phyloP scores from a whole-genome alignment of 2,329 filamentous ascomycete genomes.

The Chlorencoelia australis region DNA sequence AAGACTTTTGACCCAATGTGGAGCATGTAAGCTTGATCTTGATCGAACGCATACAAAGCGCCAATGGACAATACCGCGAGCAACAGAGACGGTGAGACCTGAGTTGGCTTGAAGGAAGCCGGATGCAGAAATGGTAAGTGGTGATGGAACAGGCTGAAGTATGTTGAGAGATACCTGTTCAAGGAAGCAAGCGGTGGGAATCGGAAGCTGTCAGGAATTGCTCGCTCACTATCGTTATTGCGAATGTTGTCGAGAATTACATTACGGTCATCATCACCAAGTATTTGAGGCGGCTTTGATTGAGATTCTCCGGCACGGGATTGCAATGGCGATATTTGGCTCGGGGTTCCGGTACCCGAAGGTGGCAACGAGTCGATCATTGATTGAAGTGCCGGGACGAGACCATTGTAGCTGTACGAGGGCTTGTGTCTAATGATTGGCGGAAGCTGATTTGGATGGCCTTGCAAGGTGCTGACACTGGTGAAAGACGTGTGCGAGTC shows the following conservation, averaged over 20 bases:
- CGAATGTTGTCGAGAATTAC: conserved; percentile 80
- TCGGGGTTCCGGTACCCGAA: conserved; percentile 59
- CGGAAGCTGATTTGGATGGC: conserved; percentile 53
- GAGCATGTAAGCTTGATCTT: conserved; percentile 92
- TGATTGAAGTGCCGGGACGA: conserved; percentile 58
- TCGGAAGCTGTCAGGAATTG: conserved; percentile 81
- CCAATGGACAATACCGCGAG: conserved; percentile 90
- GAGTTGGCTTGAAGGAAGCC: conserved; percentile 74
- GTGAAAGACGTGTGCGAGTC: conserved; percentile 57
- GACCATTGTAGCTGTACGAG: conserved; percentile 44
- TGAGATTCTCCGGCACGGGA: conserved; percentile 43
- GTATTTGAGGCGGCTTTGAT: conserved; percentile 67
- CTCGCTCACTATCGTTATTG: conserved; percentile 67
- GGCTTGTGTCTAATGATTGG: conserved; percentile 55
- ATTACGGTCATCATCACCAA: conserved; percentile 75
- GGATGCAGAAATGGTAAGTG: conserved; percentile 94
- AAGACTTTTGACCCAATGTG: conserved; percentile 97
- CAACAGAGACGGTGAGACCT: conserved; percentile 71
- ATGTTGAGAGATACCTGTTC: conserved; percentile 89
- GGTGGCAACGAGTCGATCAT: conserved; percentile 63
- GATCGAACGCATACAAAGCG: conserved; percentile 91
- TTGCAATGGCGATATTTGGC: conserved; percentile 62
- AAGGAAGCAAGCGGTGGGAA: conserved; percentile 70
- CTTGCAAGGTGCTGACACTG: conserved; percentile 44
- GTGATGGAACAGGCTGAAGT: conserved; percentile 95